Base-by-base conservation (phyloP, 169 alveolate genomes). In the Toxoplasma gondii region DNA sequence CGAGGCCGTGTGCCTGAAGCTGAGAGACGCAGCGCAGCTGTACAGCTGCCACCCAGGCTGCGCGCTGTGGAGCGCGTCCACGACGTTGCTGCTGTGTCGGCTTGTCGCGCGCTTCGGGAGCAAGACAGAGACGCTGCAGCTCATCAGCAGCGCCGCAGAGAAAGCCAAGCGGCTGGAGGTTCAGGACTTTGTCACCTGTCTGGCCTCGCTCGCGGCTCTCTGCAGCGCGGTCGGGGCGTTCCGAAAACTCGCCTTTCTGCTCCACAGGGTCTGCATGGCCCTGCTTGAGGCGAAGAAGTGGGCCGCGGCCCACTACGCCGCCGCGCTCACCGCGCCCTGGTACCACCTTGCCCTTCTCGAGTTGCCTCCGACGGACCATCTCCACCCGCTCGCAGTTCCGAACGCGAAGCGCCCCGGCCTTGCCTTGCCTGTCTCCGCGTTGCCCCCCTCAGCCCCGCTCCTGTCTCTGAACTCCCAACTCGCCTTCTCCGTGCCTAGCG, bases 181-280 rank as follows among this genome's bases (percentile, higher is more conserved):
- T 17, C 67, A 38, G 88, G 93, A 64, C 74, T 90, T 90, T 45
- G 93, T 90, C 44, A 31, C 87, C 34, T 45, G 80, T 43, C 74
- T 90, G 86, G 86, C 87, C 39, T 67, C 93, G 43, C 88, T 90
- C n/a, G 93, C 78, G 29, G 86, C 78, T 9, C 88, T 90, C 43
- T 90, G 93, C 74, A 22, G 88, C 78, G 12, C 88, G 58, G 22
- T 69, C 67, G 93, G 93, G n/a, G 93, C 93, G 58, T 78, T 78
- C 88, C 64, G 93, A 2, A 90, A 90, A 39, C 64, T 31, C 44
- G 88, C 88, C 88, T 90, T 90, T n/a, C 88, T 90, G 9, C 74
- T 90, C 39, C 93, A 90, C 74, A 67, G 93, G 44, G 88, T 90
- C 7, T 90, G 93, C 70, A 69, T 90, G 93, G 93, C 93, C 7